Conservation (phyloP, 768 basidiomycete species). For the Tylopilus felleus region DNA sequence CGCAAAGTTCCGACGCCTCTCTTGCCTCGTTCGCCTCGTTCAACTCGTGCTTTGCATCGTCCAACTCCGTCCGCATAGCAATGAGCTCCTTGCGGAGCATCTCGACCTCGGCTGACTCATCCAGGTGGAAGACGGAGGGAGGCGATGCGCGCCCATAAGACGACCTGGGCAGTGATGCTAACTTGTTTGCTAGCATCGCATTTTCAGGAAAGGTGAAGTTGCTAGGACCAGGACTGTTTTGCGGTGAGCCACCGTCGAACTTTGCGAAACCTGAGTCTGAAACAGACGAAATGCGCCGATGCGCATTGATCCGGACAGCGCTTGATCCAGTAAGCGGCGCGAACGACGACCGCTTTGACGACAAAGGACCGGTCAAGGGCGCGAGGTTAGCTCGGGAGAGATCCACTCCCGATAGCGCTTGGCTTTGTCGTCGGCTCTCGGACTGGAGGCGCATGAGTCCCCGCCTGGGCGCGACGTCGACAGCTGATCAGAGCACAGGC, state of each 20-base stretch:
- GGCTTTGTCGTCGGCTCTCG: conserved; percentile 65
- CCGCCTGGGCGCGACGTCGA: conserved; percentile 44
- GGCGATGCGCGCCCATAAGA: conserved; percentile 54
- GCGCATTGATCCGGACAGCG: conserved; percentile 44
- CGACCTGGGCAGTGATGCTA: conserved; percentile 31
- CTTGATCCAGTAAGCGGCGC: conserved; percentile 62
- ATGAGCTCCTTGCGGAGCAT: conserved; percentile 58
- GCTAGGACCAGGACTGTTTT: conserved; percentile 34
- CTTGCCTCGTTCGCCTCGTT: conserved; percentile 77
- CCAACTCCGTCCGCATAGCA: conserved; percentile 54
- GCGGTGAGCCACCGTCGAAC: conserved; percentile 31
- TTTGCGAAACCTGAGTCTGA: conserved; percentile 52
- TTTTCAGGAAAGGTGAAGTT: conserved; percentile 35
- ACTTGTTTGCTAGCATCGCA: conserved; percentile 15
- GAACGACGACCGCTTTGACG: conserved; percentile 73
- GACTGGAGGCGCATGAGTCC: conserved; percentile 85
- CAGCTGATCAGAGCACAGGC: background rate
- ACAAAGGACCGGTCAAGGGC: conserved; percentile 41
- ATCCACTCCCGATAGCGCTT: conserved; percentile 50
- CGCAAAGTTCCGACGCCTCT: conserved; percentile 84
- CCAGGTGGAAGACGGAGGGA: conserved; percentile 30
- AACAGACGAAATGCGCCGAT: conserved; percentile 72
- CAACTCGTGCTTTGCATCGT: conserved; percentile 63
- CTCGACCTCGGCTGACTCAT: conserved; percentile 48
- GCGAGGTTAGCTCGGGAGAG: conserved; percentile 46